phyloP scores from a whole-genome alignment of 1,284 basidiomycete species.

The Hypsizygus ulmarius region DNA sequence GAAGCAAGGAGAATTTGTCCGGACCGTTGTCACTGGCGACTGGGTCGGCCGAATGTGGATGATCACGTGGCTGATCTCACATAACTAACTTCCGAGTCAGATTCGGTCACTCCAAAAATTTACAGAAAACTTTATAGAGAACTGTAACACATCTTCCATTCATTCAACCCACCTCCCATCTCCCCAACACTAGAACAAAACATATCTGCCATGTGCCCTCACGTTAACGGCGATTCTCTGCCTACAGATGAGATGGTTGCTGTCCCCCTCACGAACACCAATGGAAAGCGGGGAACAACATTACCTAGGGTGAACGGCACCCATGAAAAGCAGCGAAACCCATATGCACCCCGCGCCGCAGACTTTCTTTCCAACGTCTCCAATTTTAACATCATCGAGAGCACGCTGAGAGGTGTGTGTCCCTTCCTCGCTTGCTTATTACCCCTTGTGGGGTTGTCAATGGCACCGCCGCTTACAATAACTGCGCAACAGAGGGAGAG shows the following conservation, averaged over 20 bases:
- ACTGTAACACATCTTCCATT: slow-evolving; percentile 10
- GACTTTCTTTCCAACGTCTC: slow-evolving; percentile 91
- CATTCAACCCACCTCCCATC: slow-evolving; percentile 3
- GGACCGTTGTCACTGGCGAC: no score
- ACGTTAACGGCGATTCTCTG: slow-evolving; percentile 50
- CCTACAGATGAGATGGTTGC: slow-evolving; percentile 64
- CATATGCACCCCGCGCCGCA: slow-evolving; percentile 84
- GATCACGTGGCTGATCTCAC: no score
- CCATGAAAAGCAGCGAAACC: slow-evolving; percentile 55
- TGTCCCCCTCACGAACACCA: slow-evolving; percentile 52
- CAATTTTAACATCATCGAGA: slow-evolving; percentile 97
- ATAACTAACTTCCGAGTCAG: slow-evolving; percentile 11
- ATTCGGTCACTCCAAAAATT: slow-evolving; percentile 15
- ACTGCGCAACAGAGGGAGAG: slow-evolving; percentile 77
- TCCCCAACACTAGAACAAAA: neutral
- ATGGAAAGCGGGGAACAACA: slow-evolving; percentile 44
- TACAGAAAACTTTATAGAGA: slow-evolving; percentile 17
- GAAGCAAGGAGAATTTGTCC: no score
- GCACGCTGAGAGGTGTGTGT: slow-evolving; percentile 82
- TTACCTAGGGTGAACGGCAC: slow-evolving; percentile 28
- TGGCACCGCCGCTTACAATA: no score
- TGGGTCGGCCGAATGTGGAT: no score
- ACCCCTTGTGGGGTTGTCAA: neutral
- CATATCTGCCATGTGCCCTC: slow-evolving; percentile 60
- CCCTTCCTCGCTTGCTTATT: slow-evolving; percentile 7